phyloP scores from a whole-genome alignment of 345 rosid genomes.

The Brassica nigra region DNA sequence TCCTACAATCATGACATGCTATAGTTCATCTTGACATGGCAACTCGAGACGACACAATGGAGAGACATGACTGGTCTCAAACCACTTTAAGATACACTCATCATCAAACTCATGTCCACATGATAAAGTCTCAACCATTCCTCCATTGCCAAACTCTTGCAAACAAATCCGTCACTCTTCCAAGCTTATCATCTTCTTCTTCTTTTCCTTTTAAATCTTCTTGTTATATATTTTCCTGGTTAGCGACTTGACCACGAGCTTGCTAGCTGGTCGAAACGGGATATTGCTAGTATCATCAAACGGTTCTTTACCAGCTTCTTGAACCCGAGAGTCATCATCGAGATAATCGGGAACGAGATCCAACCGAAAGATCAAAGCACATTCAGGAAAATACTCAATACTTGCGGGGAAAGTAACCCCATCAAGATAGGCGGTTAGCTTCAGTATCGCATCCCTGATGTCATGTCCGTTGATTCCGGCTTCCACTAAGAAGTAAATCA shows the following conservation, averaged over 20 bases:
- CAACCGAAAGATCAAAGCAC: not conserved
- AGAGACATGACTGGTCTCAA: constrained; percentile 7
- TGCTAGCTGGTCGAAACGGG: not conserved
- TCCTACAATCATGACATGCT: not conserved
- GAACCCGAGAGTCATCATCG: not conserved
- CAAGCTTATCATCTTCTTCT: not conserved
- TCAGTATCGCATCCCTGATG: accelerated
- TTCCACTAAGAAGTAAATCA: constrained; percentile 13
- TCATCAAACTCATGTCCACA: constrained; percentile 25
- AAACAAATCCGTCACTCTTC: constrained; percentile 8
- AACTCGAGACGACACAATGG: constrained; percentile 20
- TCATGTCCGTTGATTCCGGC: not conserved
- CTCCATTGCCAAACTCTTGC: not conserved
- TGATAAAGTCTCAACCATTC: not conserved
- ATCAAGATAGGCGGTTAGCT: not conserved
- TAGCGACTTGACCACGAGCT: constrained; percentile 9
- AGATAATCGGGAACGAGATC: not conserved
- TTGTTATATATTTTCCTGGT: constrained; percentile 8
- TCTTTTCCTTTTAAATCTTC: not conserved
- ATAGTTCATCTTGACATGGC: not conserved
- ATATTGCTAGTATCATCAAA: not conserved
- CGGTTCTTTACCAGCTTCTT: not conserved
- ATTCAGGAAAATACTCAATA: not conserved
- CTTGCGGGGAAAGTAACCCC: not conserved
- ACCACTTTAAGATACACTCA: constrained; percentile 11